These are phyloP conservation scores for Fraxinus baroniana DNA, from an alignment of 305 asterid genomes.

Conservation along the genomic window DNA sequence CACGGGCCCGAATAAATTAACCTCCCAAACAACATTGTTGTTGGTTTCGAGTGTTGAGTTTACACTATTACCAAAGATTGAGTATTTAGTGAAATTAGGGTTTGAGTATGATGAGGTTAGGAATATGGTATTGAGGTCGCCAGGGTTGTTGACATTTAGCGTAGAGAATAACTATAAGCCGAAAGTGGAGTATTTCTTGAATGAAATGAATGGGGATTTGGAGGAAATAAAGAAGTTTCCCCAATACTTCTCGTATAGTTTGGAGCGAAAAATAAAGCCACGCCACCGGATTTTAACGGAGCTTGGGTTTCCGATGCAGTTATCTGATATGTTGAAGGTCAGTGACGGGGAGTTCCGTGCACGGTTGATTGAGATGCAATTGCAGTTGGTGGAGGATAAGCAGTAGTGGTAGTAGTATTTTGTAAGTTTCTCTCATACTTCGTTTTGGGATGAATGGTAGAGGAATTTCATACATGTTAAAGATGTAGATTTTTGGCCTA, in stretches of 20 bases:
- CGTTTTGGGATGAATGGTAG: neutral
- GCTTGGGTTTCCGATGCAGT: conserved; percentile 45
- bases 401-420: conserved; percentile 17
- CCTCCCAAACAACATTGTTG: conserved; percentile 61
- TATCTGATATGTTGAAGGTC: conserved; percentile 74
- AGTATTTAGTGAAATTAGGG: conserved; percentile 56
- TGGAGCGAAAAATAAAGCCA: conserved; percentile 75
- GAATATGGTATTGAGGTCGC: conserved; percentile 76
- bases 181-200: conserved; percentile 57
- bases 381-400: conserved; percentile 39
- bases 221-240: conserved; percentile 78
- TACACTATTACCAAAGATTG: conserved; percentile 66
- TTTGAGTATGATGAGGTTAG: conserved; percentile 50
- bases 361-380: conserved; percentile 54
- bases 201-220: conserved; percentile 69
- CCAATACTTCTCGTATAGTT: conserved; percentile 74
- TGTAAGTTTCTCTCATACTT: conserved; percentile 24
- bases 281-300: conserved; percentile 58
- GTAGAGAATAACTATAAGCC: conserved; percentile 76
- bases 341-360: conserved; percentile 70
- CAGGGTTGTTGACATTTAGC: conserved; percentile 80
- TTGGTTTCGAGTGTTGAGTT: conserved; percentile 60
- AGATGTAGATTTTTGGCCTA: conserved; percentile 8
- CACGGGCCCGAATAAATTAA: conserved; percentile 42
- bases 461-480: conserved; percentile 2